Base-by-base conservation (phyloP, 2,329 filamentous ascomycete genomes). In the Penicillium psychrosexuale region DNA sequence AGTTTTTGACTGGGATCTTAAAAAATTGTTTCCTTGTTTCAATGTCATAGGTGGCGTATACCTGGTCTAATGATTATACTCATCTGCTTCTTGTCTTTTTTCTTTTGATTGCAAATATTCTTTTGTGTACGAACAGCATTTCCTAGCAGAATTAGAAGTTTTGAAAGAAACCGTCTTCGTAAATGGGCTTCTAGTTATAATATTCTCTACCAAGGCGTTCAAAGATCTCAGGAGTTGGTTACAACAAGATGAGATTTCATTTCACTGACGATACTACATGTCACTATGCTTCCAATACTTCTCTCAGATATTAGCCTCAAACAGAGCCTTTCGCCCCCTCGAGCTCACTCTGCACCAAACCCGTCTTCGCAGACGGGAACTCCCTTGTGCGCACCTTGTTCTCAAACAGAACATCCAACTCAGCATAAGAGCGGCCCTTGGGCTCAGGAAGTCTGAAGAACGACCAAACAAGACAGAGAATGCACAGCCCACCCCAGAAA, bases 381-480 rank as follows among this genome's bases (percentile, higher is more conserved):
- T 89, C 85, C 62, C 89, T 78, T 7, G 88, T 87, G 59, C 80
- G 31, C 91, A 55, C 75, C 2, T 81, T 77, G 61, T 82, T 79
- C 74, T 93, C 87, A 66, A 95, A 95, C 40, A 95, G 76, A 44
- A 92, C 67, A 71, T 95, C 90, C 52, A 95, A 76, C 73, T 95
- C 90, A 11, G 89, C 90, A 68, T 91, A 95, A 0, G 87, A 88
- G 37, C 89, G 83, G 5, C 88, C 90, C 5, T 78, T 78, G 0
- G 90, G 89, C 69, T 94, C 90, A 0, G 90, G 90, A 0, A 91
- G 76, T 12, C 87, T 80, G 76, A 90, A 91, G 69, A 84, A 91
- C 0, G 85, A 86, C 76, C 91, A 94, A 22, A 91, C 73, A 66
- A 90, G 83, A 75, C 87, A 91, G 52, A 84, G 72, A 74, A 89